These are phyloP conservation scores for Saturnispora gosingensis DNA, from an alignment of 805 yeast genomes.

Conservation along the genomic window DNA sequence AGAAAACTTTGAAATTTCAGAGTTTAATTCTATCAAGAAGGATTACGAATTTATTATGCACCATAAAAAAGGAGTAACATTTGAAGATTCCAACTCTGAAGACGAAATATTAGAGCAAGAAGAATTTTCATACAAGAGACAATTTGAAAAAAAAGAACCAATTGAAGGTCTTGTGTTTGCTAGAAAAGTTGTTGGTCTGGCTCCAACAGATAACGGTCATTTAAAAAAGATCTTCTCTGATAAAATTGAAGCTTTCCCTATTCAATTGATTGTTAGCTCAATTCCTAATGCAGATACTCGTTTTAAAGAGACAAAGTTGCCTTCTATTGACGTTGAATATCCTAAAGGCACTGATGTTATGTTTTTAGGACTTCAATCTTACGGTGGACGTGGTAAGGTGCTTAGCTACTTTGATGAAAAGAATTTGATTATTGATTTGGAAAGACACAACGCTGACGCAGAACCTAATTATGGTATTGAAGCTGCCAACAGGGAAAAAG, in stretches of 20 bases:
- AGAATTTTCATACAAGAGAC: neutral
- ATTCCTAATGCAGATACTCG: slow-evolving; percentile 70
- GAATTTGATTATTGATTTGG: slow-evolving; percentile 3
- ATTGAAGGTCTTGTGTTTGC: slow-evolving; percentile 58
- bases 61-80: slow-evolving; percentile 43
- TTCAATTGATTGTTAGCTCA: slow-evolving; percentile 68
- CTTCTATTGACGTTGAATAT: slow-evolving; percentile 73
- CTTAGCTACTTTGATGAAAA: slow-evolving; percentile 55
- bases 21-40: slow-evolving; percentile 34
- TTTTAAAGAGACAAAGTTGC: slow-evolving; percentile 59
- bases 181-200: slow-evolving; percentile 69
- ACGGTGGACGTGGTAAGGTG: slow-evolving; percentile 69
- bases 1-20: slow-evolving; percentile 37
- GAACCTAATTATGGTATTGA: slow-evolving; percentile 62
- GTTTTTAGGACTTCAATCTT: slow-evolving; percentile 78
- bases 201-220: slow-evolving; percentile 64
- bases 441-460: slow-evolving; percentile 25
- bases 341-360: slow-evolving; percentile 66
- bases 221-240: slow-evolving; percentile 60
- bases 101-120: slow-evolving; percentile 11
- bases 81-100: slow-evolving; percentile 12
- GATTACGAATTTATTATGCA: slow-evolving; percentile 36
- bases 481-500: slow-evolving; percentile 49
- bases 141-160: slow-evolving; percentile 13
- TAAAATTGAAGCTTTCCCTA: slow-evolving; percentile 52